phyloP scores from a whole-genome alignment of 2,329 filamentous ascomycete species.

The Colletotrichum echinochloae region DNA sequence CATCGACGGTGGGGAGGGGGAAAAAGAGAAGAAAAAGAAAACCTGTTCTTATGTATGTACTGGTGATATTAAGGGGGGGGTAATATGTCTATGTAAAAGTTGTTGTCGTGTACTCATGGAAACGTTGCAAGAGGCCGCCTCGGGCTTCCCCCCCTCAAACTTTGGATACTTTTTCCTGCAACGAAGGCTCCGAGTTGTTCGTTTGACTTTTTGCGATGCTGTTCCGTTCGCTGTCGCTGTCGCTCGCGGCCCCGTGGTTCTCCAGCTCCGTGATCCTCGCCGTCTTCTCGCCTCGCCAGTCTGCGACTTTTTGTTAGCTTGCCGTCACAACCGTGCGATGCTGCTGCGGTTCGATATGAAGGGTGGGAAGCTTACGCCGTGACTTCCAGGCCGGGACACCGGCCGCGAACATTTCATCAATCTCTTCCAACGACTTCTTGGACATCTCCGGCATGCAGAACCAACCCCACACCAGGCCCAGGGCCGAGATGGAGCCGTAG shows the following conservation, averaged over 20 bases:
- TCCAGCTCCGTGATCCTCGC: constrained; percentile 31
- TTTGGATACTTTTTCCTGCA: constrained; percentile 17
- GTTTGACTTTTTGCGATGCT: constrained; percentile 20
- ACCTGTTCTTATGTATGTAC: not conserved
- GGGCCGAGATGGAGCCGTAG: constrained; percentile 30
- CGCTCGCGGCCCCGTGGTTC: constrained; percentile 19
- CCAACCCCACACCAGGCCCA: constrained; percentile 32
- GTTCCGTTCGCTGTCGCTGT: constrained; percentile 21
- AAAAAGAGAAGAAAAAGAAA: not conserved
- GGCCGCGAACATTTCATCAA: constrained; percentile 36
- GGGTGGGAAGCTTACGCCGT: constrained; percentile 22
- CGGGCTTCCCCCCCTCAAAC: not conserved
- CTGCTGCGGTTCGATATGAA: too few species aligned
- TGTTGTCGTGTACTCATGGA: not conserved
- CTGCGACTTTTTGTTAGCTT: constrained; percentile 12
- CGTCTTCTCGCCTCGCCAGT: constrained; percentile 30
- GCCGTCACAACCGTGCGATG: not conserved
- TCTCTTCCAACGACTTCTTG: constrained; percentile 33
- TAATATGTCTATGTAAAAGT: constrained; percentile 11
- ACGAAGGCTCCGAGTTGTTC: too few species aligned
- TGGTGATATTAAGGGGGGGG: constrained; percentile 11
- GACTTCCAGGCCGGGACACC: constrained; percentile 36
- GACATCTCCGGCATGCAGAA: constrained; percentile 38
- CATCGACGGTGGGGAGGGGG: not conserved
- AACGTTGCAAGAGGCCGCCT: not conserved